Conservation (phyloP, 1,284 basidiomycete species). For the Athelia sp. region DNA sequence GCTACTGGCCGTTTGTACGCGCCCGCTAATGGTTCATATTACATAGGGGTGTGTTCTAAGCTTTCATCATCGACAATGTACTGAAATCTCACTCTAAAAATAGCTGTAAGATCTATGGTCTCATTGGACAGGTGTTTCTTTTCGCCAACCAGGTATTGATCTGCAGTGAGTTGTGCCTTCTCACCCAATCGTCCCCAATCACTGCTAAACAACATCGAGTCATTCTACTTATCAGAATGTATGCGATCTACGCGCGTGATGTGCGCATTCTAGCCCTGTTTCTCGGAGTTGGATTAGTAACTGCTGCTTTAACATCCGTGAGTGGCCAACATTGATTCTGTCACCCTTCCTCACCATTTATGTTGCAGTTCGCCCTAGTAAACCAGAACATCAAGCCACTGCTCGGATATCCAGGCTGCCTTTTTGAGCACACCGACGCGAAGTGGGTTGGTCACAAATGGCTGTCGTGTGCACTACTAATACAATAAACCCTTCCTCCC, state of each 20-base stretch:
- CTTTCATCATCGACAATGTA: too few relatives aligned
- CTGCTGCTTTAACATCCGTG: constrained; percentile 18
- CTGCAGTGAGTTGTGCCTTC: constrained; percentile 24
- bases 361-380: constrained; percentile 6
- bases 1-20: too few relatives aligned
- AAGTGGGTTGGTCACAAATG: constrained; percentile 21
- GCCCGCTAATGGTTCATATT: too few relatives aligned
- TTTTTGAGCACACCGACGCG: constrained; percentile 21
- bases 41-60: too few relatives aligned
- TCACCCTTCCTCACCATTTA: too few relatives aligned
- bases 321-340: constrained; percentile 13
- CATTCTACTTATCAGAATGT: constrained; percentile 33
- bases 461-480: neutral
- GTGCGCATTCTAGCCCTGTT: constrained; percentile 23
- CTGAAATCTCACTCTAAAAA: neutral
- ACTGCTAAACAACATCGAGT: constrained; percentile 15
- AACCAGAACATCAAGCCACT: constrained; percentile 22
- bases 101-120: constrained; percentile 25
- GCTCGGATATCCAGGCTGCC: constrained; percentile 5
- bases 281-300: constrained; percentile 19
- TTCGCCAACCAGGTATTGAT: constrained; percentile 35
- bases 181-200: neutral
- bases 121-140: constrained; percentile 33
- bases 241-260: constrained; percentile 33
- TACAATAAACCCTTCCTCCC: neutral